Conservation (phyloP, 306 rosid genomes). For the Fragaria iinumae region DNA sequence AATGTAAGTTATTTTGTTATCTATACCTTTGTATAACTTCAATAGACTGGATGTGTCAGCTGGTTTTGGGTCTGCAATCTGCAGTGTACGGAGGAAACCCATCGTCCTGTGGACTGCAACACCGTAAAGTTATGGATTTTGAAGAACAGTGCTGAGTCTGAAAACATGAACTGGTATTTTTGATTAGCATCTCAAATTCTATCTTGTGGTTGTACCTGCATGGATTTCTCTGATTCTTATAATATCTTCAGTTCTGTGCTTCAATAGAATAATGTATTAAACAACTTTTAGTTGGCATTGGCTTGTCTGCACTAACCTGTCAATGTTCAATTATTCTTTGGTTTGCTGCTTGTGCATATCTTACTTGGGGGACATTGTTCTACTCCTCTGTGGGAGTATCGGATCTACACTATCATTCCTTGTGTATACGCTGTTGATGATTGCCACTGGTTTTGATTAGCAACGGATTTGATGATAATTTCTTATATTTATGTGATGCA, state of each 20-base stretch:
- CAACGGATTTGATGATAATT: neutral
- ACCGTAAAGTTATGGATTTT: conserved; percentile 87
- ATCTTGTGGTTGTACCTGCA: neutral
- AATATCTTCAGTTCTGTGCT: neutral
- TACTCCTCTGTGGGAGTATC: neutral
- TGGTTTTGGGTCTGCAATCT: conserved; percentile 32
- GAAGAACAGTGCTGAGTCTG: conserved; percentile 96
- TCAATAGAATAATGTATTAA: neutral
- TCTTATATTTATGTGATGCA: neutral
- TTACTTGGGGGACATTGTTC: neutral
- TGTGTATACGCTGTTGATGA: neutral
- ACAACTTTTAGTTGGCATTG: neutral
- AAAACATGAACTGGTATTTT: conserved; percentile 82
- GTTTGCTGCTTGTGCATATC: neutral
- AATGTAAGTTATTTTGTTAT: conserved; percentile 40
- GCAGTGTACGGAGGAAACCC: conserved; percentile 92
- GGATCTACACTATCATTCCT: neutral
- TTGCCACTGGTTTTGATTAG: neutral
- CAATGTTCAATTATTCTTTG: neutral
- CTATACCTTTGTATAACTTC: neutral
- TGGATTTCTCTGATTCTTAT: neutral
- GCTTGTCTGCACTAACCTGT: neutral
- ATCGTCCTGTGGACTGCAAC: conserved; percentile 91
- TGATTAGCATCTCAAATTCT: neutral
- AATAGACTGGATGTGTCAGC: neutral